Percentiles rank a stretch among this genome's conserved stretches.
These are phyloP conservation scores for Cercospora brassicicola DNA, from an alignment of 2,329 filamentous ascomycete species.

Conservation along the genomic window DNA sequence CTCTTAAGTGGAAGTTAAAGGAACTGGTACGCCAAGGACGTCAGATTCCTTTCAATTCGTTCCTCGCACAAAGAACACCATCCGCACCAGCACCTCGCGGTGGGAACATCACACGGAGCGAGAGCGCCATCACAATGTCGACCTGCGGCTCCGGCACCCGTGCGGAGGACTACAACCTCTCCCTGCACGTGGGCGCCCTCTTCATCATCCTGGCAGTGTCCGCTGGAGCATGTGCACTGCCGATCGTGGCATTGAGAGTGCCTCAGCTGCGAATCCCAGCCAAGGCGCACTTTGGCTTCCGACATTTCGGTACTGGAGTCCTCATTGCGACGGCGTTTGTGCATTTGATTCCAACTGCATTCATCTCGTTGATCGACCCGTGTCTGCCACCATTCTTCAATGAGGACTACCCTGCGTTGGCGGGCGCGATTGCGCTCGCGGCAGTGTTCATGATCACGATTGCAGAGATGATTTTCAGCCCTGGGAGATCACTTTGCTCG, in stretches of 20 bases:
- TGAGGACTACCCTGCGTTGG: slow-evolving; percentile 70
- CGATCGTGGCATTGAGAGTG: slow-evolving; percentile 59
- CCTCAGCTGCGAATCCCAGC: slow-evolving; percentile 59
- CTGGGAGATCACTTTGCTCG: slow-evolving; percentile 24
- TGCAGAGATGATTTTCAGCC: slow-evolving; percentile 55
- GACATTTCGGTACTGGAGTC: slow-evolving; percentile 58
- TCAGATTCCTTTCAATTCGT: not conserved
- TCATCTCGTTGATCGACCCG: slow-evolving; percentile 58
- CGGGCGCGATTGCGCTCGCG: slow-evolving; percentile 74
- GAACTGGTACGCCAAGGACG: slow-evolving; percentile 1
- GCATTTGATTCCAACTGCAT: slow-evolving; percentile 60
- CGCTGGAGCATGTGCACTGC: slow-evolving; percentile 59
- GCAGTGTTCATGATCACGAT: slow-evolving; percentile 39
- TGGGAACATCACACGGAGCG: not conserved
- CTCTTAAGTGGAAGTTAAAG: not conserved
- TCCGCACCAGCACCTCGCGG: not conserved
- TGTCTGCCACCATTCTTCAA: slow-evolving; percentile 76
- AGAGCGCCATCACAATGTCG: slow-evolving; percentile 28
- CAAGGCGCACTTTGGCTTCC: slow-evolving; percentile 57
- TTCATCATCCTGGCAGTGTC: slow-evolving; percentile 56
- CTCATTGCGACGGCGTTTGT: slow-evolving; percentile 57
- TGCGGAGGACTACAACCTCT: slow-evolving; percentile 52
- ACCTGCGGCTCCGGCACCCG: slow-evolving; percentile 51
- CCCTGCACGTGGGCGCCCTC: slow-evolving; percentile 56
- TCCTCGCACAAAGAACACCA: not conserved